These are phyloP conservation scores for Pascua guehoae DNA, from an alignment of 1,284 basidiomycete genomes.

Conservation along the genomic window DNA sequence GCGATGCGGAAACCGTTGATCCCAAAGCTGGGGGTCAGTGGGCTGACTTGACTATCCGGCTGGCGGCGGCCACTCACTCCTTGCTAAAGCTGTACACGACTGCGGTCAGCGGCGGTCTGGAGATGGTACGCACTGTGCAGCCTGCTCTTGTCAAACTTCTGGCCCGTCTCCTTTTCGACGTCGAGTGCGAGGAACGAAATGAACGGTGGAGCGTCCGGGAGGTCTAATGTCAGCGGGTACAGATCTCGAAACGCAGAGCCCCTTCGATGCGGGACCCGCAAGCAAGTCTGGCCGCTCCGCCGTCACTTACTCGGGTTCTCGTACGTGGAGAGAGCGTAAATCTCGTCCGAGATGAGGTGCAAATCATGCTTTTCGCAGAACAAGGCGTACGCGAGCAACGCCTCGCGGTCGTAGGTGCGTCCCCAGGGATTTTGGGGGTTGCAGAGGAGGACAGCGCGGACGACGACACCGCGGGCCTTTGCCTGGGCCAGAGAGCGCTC, in stretches of 20 bases:
- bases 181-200: constrained; percentile 49
- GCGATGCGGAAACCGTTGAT: constrained; percentile 50
- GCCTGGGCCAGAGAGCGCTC: constrained; percentile 25
- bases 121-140: constrained; percentile 37
- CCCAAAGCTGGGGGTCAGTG: constrained; percentile 42
- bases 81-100: constrained; percentile 49
- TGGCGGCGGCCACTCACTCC: constrained; percentile 37
- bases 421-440: constrained; percentile 52
- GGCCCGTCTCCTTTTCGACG: constrained; percentile 46
- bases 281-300: neutral
- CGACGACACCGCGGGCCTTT: constrained; percentile 25
- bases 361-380: constrained; percentile 51
- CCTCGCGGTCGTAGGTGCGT: constrained; percentile 41
- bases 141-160: constrained; percentile 41
- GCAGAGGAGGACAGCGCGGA: constrained; percentile 43
- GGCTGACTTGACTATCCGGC: too few relatives aligned
- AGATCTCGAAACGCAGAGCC: neutral
- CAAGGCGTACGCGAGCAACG: constrained; percentile 46
- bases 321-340: constrained; percentile 50
- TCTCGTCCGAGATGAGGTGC: constrained; percentile 50
- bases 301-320: constrained; percentile 31
- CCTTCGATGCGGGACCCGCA: too few relatives aligned
- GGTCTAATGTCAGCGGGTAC: constrained; percentile 16
- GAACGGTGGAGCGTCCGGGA: constrained; percentile 38
- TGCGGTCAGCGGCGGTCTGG: constrained; percentile 10